phyloP scores from a whole-genome alignment of 495 filamentous ascomycete species.

The Pseudotulostoma volvatum region DNA sequence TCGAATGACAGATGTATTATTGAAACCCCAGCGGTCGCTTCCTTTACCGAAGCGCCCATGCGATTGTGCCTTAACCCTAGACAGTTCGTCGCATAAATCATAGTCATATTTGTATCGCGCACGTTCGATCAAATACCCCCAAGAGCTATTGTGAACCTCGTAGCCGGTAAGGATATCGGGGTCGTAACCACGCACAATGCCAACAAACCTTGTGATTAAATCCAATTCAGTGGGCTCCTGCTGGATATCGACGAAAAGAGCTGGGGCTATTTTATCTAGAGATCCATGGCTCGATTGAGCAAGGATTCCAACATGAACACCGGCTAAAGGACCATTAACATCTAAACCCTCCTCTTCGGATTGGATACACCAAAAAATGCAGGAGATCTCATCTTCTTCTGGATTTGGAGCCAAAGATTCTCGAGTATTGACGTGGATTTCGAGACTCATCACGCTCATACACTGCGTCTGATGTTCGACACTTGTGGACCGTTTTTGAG shows the following conservation, averaged over 20 bases:
- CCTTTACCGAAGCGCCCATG: constrained; percentile 74
- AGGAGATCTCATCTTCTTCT: constrained; percentile 74
- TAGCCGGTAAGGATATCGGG: constrained; percentile 92
- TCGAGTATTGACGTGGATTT: constrained; percentile 86
- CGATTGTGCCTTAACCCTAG: constrained; percentile 67
- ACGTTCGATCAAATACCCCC: constrained; percentile 90
- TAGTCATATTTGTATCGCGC: constrained; percentile 76
- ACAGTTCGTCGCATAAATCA: constrained; percentile 78
- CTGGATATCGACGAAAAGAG: constrained; percentile 42
- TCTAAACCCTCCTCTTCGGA: constrained; percentile 47
- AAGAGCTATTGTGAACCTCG: constrained; percentile 83
- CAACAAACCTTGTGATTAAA: constrained; percentile 62
- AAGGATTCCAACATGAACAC: constrained; percentile 49
- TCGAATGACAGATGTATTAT: constrained; percentile 69
- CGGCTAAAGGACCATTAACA: constrained; percentile 34
- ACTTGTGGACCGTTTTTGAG: constrained; percentile 59
- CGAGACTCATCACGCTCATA: constrained; percentile 93
- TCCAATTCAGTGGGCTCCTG: constrained; percentile 69
- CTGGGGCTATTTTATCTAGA: constrained; percentile 30
- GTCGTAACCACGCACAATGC: constrained; percentile 70
- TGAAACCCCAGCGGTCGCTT: constrained; percentile 80
- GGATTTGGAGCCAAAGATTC: constrained; percentile 70
- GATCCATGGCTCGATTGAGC: constrained; percentile 8
- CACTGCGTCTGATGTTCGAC: constrained; percentile 78
- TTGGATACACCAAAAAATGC: constrained; percentile 81